Conservation (phyloP, 148 eudicot species). For the Dysphania ambrosioides region DNA sequence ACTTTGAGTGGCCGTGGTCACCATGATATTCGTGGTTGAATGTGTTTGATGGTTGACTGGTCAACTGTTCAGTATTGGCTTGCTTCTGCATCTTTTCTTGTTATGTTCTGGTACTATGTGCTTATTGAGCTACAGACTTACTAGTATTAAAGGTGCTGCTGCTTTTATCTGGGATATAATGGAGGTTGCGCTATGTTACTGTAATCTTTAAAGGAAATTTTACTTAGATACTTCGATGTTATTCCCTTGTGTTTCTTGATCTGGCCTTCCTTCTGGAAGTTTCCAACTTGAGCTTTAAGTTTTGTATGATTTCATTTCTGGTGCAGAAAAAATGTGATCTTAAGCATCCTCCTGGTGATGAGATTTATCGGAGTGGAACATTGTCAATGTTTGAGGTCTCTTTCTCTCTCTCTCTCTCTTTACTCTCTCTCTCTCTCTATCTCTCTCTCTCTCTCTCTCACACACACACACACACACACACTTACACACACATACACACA, state of each 20-base stretch:
- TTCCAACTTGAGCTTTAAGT: background rate
- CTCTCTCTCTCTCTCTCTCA: too few species aligned
- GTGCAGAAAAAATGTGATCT: constrained; percentile 92
- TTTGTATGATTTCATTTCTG: constrained; percentile 10
- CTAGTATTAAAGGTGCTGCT: background rate
- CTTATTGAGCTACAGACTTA: background rate
- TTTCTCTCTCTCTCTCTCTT: constrained; percentile 10
- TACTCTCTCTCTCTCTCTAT: too few species aligned
- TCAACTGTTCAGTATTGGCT: background rate
- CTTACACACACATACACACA: too few species aligned
- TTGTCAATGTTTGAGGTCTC: constrained; percentile 96
- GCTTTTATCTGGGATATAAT: background rate
- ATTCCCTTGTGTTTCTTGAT: background rate
- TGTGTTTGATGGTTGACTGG: background rate
- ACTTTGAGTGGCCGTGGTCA: background rate
- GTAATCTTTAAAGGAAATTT: background rate
- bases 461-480: too few species aligned
- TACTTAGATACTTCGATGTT: background rate
- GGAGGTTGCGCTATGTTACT: background rate
- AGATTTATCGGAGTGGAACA: constrained; percentile 90
- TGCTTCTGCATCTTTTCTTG: background rate
- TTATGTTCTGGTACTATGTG: background rate
- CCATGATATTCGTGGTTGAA: background rate
- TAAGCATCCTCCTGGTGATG: constrained; percentile 99
- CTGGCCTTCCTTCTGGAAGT: background rate